A percentile compares a stretch with the other conserved stretches of the same genome.
phyloP scores from a whole-genome alignment of 352 stramenopile genomes.

The Globisporangium echinulatum region DNA sequence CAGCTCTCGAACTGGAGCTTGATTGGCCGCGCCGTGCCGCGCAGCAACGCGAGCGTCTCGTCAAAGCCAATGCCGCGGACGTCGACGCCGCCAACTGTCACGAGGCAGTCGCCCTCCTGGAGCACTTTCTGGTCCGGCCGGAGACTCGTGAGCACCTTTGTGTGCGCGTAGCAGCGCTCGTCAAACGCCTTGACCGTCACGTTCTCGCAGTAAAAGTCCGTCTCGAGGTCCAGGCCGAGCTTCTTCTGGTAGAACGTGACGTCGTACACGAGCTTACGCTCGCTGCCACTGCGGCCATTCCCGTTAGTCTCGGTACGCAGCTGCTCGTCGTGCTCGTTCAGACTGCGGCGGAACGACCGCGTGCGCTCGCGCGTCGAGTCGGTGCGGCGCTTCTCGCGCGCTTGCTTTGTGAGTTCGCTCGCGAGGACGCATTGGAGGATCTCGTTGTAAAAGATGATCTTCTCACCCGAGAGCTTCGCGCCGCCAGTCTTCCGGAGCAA shows the following conservation, averaged over 20 bases:
- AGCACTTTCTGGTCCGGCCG: slow-evolving; percentile 49
- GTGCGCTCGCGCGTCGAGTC: slow-evolving; percentile 62
- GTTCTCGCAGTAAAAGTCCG: slow-evolving; percentile 87
- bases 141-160: slow-evolving; percentile 56
- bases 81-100: slow-evolving; percentile 72
- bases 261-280: slow-evolving; percentile 70
- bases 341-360: slow-evolving; percentile 52
- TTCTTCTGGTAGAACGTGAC: slow-evolving; percentile 80
- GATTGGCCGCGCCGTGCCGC: slow-evolving; percentile 63
- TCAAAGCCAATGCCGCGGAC: slow-evolving; percentile 83
- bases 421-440: slow-evolving; percentile 72
- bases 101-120: slow-evolving; percentile 71
- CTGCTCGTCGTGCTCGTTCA: slow-evolving; percentile 65
- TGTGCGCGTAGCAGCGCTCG: slow-evolving; percentile 34
- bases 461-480: slow-evolving; percentile 60
- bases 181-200: slow-evolving; percentile 81
- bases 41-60: slow-evolving; percentile 73
- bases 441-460: slow-evolving; percentile 88
- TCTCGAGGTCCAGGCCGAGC: slow-evolving; percentile 81
- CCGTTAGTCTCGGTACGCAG: slow-evolving; percentile 6
- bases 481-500: slow-evolving; percentile 72
- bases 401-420: slow-evolving; percentile 71
- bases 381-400: slow-evolving; percentile 48
- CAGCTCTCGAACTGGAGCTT: slow-evolving; percentile 78
- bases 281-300: slow-evolving; percentile 13